Base-by-base conservation (phyloP, 2,329 filamentous ascomycete genomes). In the Fusarium robinianum region DNA sequence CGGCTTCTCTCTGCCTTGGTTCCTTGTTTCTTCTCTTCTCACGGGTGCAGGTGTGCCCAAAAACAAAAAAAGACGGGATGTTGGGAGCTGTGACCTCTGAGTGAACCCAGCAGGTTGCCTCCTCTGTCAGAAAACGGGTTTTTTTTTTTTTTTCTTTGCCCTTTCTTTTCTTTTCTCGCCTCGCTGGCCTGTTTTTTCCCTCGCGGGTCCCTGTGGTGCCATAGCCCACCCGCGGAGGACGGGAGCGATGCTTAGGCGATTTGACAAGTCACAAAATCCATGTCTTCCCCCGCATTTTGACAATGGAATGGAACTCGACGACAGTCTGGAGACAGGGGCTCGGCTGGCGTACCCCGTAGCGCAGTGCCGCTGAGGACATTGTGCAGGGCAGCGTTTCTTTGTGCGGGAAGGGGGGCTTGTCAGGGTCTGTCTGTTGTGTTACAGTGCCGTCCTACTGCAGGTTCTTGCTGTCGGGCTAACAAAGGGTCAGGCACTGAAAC, bases 251-350 rank as follows among this genome's bases (percentile, higher is more conserved):
- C 36, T 42, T 53, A 54, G 46, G 31, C 42, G 35, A 61, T 54
- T 46, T 57, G 55, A 61, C 57, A 50, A 23, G 47, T 61, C 58
- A 61, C 26, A 15, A 15, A 17, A 37, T 41, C 16, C 18, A 47
- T 22, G 19, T 52, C 19, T 35, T 60, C 47, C 57, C 55, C 57
- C 57, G 55, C 57, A 61, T 61, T 59, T 46, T 49, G n/a, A n/a
- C n/a, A n/a, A n/a, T n/a, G n/a, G n/a, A n/a, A n/a, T n/a, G n/a
- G n/a, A n/a, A n/a, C 41, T 43, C 39, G 41, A 41, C 42, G 24
- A 27, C 35, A 12, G 39, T 21, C 32, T 19, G 19, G 34, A 29
- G 25, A 43, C 31, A 39, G 24, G 32, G 43, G 25, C 31, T 46
- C 40, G 42, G 42, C 41, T 52, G 47, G 37, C 47, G 42, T 41